A percentile compares a stretch with the other conserved stretches of the same genome.
These are phyloP conservation scores for Suillus subaureus DNA, from an alignment of 768 basidiomycete species.

Conservation along the genomic window DNA sequence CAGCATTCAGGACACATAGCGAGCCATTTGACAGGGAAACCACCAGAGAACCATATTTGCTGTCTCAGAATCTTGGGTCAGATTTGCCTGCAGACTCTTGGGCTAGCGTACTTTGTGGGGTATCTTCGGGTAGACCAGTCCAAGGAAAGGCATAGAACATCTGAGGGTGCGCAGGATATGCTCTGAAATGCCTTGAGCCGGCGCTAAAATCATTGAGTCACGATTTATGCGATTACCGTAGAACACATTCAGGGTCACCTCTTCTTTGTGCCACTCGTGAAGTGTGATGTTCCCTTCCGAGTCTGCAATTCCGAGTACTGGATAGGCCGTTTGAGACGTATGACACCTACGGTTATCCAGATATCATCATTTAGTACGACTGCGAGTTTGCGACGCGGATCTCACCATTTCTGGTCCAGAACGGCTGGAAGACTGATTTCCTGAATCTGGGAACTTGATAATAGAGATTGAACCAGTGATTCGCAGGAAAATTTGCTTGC, in stretches of 20 bases:
- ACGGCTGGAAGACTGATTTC: conserved; percentile 78
- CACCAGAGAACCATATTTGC: conserved; percentile 59
- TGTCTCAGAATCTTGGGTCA: conserved; percentile 26
- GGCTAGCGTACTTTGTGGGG: conserved; percentile 44
- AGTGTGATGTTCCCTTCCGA: conserved; percentile 81
- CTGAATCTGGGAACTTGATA: conserved; percentile 59
- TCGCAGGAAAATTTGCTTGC: conserved; percentile 13
- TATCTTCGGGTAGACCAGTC: conserved; percentile 85
- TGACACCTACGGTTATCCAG: conserved; percentile 55
- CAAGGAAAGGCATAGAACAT: conserved; percentile 82
- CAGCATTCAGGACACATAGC: conserved; percentile 59
- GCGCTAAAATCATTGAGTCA: conserved; percentile 34
- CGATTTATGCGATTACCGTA: neutral
- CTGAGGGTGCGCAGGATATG: conserved; percentile 51
- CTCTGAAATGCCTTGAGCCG: conserved; percentile 41
- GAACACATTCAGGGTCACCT: conserved; percentile 37
- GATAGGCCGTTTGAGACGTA: conserved; percentile 38
- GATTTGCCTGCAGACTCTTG: neutral
- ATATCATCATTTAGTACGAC: neutral
- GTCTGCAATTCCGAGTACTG: conserved; percentile 75
- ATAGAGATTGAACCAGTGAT: neutral
- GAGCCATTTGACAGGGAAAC: conserved; percentile 84
- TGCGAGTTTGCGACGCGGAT: neutral
- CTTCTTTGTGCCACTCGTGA: conserved; percentile 52
- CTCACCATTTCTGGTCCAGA: conserved; percentile 93